Base-by-base conservation (phyloP, 768 basidiomycete genomes). In the Tylopilus plumbeoviolaceoides region DNA sequence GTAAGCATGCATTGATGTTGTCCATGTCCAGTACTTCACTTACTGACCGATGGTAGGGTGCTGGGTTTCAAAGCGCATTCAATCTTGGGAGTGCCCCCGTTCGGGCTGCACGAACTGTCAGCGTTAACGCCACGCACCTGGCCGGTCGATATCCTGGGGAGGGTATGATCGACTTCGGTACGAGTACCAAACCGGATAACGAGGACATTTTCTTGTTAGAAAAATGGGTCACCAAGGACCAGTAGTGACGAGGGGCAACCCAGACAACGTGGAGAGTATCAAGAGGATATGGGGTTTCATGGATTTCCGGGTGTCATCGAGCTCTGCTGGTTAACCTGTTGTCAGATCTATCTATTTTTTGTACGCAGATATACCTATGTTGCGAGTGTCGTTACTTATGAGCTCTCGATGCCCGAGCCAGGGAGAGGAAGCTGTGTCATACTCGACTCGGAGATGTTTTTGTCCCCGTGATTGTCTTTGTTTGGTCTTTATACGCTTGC, bases 71-170 rank as follows among this genome's bases (percentile, higher is more conserved):
- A 36, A 51, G 12, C 30, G 55, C 35, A 15, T 18, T 30, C 5
- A 12, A 11, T 27, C 30, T 38, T 27, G 33, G 51, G 3, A 31
- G 49, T 12, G 36, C 11, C 21, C 11, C 30, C 4, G 20, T 14
- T 27, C 23, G 55, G n/a, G 9, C n/a, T 10, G 28, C 2, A 14
- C 33, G 54, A 40, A 46, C 58, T 7, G 52, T 62, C 17, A 64
- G 59, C 21, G 48, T 51, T 52, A 48, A 27, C 12, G 44, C 9
- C 11, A 40, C 38, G n/a, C 3, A n/a, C 38, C 38, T 42, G 15
- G 15, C 27, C 11, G 35, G 38, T 23, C 42, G 7, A 2, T 63
- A 53, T 50, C 38, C 61, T 0, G 66, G 65, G 20, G 60, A 65
- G 45, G 42, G 50, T 10, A 18, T 57, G 7, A 54, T 67, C 9